phyloP scores from a whole-genome alignment of 371 early-diverging fungal species.

The Circinella umbellata region DNA sequence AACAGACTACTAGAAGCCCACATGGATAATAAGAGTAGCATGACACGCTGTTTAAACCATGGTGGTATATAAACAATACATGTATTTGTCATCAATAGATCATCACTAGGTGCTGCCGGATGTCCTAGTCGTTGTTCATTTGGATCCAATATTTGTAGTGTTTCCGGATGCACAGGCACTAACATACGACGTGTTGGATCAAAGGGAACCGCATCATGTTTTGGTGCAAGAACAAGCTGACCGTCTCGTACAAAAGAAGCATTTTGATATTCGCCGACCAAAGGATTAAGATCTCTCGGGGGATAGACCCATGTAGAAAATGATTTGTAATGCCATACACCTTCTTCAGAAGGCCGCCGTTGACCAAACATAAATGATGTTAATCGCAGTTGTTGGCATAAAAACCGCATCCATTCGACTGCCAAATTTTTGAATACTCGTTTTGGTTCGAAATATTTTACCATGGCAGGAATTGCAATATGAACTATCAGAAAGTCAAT shows the following conservation, averaged over 20 bases:
- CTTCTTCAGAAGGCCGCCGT: conserved; percentile 71
- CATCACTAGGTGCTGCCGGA: conserved; percentile 47
- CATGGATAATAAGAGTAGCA: conserved; percentile 55
- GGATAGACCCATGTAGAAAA: conserved; percentile 41
- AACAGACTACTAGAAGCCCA: conserved; percentile 54
- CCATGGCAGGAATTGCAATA: conserved; percentile 66
- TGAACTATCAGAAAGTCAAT: conserved; percentile 77
- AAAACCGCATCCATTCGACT: conserved; percentile 62
- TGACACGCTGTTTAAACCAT: conserved; percentile 55
- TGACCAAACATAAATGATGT: conserved; percentile 85
- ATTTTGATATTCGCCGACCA: not conserved
- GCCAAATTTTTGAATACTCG: conserved; percentile 46
- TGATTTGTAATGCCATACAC: conserved; percentile 39
- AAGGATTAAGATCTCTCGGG: not conserved
- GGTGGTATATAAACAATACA: conserved; percentile 73
- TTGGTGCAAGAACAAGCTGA: conserved; percentile 60
- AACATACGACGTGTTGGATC: conserved; percentile 70
- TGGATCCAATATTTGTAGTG: conserved; percentile 54
- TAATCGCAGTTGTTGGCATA: conserved; percentile 67
- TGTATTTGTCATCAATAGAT: conserved; percentile 40
- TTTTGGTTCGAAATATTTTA: conserved; percentile 58
- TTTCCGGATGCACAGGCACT: conserved; percentile 60
- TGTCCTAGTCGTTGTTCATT: conserved; percentile 52
- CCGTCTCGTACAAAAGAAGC: conserved; percentile 58
- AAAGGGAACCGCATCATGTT: conserved; percentile 63